A percentile compares a stretch with the other conserved stretches of the same genome.
These are phyloP conservation scores for Colletotrichum nymphaeae DNA, from an alignment of 2,329 filamentous ascomycete species.

Conservation along the genomic window DNA sequence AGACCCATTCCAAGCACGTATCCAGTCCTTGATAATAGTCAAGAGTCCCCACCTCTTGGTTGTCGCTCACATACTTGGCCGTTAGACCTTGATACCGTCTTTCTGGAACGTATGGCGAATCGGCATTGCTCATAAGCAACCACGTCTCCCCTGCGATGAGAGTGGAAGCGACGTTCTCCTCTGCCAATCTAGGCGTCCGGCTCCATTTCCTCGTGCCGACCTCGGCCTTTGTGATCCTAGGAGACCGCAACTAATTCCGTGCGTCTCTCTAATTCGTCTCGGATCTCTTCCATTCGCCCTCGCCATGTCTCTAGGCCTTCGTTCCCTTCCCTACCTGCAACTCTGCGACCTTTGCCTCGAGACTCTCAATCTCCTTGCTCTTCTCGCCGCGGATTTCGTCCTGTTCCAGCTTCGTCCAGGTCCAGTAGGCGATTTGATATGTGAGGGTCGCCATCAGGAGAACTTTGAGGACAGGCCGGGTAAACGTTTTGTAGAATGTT, in stretches of 20 bases:
- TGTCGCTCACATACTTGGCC: neutral
- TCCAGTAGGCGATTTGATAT: constrained; percentile 82
- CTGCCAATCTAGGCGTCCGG: neutral
- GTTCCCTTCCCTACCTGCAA: constrained; percentile 40
- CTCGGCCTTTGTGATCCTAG: neutral
- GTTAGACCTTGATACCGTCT: neutral
- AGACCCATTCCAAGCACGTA: neutral
- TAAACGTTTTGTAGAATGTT: constrained; percentile 80
- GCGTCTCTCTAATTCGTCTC: neutral
- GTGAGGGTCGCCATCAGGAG: constrained; percentile 80
- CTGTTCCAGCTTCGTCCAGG: constrained; percentile 79
- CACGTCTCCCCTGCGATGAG: neutral
- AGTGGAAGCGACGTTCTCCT: neutral
- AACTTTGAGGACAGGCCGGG: constrained; percentile 78
- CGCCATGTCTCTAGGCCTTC: neutral
- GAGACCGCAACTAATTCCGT: neutral
- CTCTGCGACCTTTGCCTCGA: constrained; percentile 52
- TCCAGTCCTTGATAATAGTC: neutral
- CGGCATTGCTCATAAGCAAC: neutral
- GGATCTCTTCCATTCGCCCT: neutral
- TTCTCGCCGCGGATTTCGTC: constrained; percentile 72
- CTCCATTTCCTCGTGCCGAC: neutral
- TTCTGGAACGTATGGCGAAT: neutral
- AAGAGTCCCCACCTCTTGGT: neutral
- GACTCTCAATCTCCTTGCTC: constrained; percentile 43